Evolutionary conservation across 2,329 filamentous ascomycete genomes (phyloP), one percentile per base, ranked within the genome.

Genomic region (Clarireedia sp.): DNA sequence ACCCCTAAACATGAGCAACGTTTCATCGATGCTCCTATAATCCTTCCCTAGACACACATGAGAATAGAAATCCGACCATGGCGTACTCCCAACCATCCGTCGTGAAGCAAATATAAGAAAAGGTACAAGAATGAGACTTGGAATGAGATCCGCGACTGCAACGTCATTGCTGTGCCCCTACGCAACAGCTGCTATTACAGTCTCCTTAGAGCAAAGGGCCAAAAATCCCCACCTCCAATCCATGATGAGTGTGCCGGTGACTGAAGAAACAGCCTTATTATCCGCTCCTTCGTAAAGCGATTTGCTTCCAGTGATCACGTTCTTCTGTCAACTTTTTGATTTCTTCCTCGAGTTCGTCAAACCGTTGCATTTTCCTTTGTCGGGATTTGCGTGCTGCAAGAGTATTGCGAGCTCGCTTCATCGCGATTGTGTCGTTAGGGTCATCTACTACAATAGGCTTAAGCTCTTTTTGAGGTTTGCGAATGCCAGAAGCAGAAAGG

Each of bases 351-450:
- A 96, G 77, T 56, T 84, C 81, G 55, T 88, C 84, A 59, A 92
- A 78, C 63, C 85, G 81, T 69, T 86, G 79, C 56, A 89, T 83
- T 76, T 96, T 96, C 62, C 90, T 86, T 67, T 90, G 86, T 51
- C 92, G 86, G 57, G 90, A 96, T 75, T 96, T 96, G 63, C 92
- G 90, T 65, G 92, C 92, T 17, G 92, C 92, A 70, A 95, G 81
- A 8, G 90, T 95, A 71, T 96, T 97, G 63, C 90, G 87, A 50
- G 90, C 91, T 70, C 92, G 88, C 83, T 96, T 96, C 78, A 91
- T 81, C 19, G 89, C 90, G n/a, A 87, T 70, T 9, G 80, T 81
- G 66, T 96, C 91, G 43, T 65, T 74, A 0, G 84, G 81, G 63
- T 96, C 89, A 26, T 85, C 81, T 38, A 90, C 81, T 58, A 86